These are phyloP conservation scores for Eutypa lata DNA, from an alignment of 2,329 filamentous ascomycete species.

Conservation along the genomic window DNA sequence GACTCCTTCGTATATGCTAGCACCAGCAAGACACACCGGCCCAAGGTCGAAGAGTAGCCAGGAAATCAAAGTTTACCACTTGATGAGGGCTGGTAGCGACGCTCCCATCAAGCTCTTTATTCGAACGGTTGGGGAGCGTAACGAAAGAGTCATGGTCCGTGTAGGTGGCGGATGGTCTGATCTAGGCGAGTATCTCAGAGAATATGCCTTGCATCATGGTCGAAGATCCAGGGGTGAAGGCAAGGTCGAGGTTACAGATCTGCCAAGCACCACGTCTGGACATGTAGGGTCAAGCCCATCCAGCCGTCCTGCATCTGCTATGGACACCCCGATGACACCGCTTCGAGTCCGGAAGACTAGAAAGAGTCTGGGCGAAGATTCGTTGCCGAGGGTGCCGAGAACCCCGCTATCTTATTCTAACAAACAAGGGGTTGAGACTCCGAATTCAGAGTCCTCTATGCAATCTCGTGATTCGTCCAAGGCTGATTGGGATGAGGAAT, in stretches of 20 bases:
- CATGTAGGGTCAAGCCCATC: slow-evolving; percentile 38
- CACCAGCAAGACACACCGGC: slow-evolving; percentile 53
- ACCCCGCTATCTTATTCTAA: slow-evolving; percentile 39
- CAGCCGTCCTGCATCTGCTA: slow-evolving; percentile 38
- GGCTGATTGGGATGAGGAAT: slow-evolving; percentile 57
- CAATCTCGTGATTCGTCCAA: slow-evolving; percentile 52
- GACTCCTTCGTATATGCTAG: slow-evolving; percentile 62
- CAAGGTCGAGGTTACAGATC: slow-evolving; percentile 58
- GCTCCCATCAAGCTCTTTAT: slow-evolving; percentile 94
- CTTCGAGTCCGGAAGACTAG: slow-evolving; percentile 55
- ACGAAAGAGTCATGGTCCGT: slow-evolving; percentile 94
- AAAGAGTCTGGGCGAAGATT: slow-evolving; percentile 38
- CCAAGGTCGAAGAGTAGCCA: slow-evolving; percentile 49
- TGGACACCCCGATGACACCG: slow-evolving; percentile 40
- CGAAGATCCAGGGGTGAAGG: slow-evolving; percentile 57
- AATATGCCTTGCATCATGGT: slow-evolving; percentile 89
- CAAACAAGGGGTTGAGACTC: slow-evolving; percentile 30
- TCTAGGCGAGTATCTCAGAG: slow-evolving; percentile 87
- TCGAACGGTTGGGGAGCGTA: slow-evolving; percentile 82
- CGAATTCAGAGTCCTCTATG: slow-evolving; percentile 41
- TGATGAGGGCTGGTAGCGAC: slow-evolving; percentile 78
- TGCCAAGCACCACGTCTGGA: slow-evolving; percentile 32
- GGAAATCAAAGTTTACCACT: slow-evolving; percentile 89
- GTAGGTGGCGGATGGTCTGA: slow-evolving; percentile 99
- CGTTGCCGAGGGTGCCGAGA: slow-evolving; percentile 33